Conservation (phyloP, 2,329 filamentous ascomycete species). For the Ascosphaera aggregata region DNA sequence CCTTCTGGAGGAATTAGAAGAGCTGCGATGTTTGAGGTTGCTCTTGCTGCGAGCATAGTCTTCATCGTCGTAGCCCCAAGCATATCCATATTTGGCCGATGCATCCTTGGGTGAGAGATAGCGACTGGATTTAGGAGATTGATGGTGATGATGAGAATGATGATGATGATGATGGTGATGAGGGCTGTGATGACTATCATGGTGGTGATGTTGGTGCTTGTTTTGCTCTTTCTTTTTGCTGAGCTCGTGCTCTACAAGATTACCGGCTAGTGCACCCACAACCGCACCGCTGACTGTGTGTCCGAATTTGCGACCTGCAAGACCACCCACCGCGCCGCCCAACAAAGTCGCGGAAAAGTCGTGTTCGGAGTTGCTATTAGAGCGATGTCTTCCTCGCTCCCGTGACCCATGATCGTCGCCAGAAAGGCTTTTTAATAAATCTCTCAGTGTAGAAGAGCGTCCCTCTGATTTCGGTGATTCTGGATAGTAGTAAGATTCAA, state of each 20-base stretch:
- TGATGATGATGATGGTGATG: neutral
- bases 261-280: neutral
- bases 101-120: no score
- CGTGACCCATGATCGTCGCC: neutral
- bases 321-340: neutral
- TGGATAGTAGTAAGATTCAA: neutral
- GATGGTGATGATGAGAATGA: neutral
- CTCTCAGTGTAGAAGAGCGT: neutral
- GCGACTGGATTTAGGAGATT: no score
- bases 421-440: neutral
- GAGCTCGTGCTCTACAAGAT: neutral
- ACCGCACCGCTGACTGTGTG: neutral
- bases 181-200: neutral
- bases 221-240: neutral
- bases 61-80: neutral
- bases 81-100: neutral
- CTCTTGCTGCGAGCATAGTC: neutral
- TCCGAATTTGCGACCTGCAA: neutral
- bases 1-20: neutral
- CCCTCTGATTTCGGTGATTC: neutral
- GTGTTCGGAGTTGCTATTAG: neutral
- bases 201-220: neutral
- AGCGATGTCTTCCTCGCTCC: neutral
- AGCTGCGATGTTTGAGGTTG: neutral
- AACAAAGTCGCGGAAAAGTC: neutral